These are phyloP conservation scores for Boletus insuetus DNA, from an alignment of 768 basidiomycete species.

Conservation along the genomic window DNA sequence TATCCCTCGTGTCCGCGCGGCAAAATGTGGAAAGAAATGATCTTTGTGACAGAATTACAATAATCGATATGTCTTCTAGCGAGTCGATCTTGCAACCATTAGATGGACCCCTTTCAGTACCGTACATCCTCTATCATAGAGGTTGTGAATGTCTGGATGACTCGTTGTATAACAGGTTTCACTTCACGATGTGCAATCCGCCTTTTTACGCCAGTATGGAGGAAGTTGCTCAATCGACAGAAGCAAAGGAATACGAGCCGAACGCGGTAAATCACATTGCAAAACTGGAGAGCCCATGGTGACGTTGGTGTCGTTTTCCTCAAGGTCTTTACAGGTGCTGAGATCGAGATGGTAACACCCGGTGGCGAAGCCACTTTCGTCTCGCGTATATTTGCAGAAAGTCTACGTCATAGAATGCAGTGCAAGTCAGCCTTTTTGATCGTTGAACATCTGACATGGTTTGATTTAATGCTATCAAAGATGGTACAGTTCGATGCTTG, in stretches of 20 bases:
- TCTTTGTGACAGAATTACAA: slow-evolving; percentile 47
- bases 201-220: slow-evolving; percentile 83
- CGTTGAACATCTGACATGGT: background rate
- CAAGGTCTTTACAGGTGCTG: slow-evolving; percentile 83
- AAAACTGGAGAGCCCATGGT: background rate
- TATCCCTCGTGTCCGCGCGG: slow-evolving; percentile 55
- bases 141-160: background rate
- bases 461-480: slow-evolving; percentile 24
- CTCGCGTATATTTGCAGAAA: slow-evolving; percentile 72
- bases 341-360: slow-evolving; percentile 82
- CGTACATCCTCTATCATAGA: slow-evolving; percentile 1
- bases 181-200: slow-evolving; percentile 94
- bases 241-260: slow-evolving; percentile 62
- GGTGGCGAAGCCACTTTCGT: slow-evolving; percentile 89
- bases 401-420: slow-evolving; percentile 42
- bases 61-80: slow-evolving; percentile 38
- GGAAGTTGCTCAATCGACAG: slow-evolving; percentile 60
- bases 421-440: slow-evolving; percentile 49
- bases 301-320: background rate
- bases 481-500: slow-evolving; percentile 94
- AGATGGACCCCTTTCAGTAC: slow-evolving; percentile 5
- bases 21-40: slow-evolving; percentile 58
- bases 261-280: slow-evolving; percentile 54
- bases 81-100: slow-evolving; percentile 44
- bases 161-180: slow-evolving; percentile 40